A percentile compares a stretch with the other conserved stretches of the same genome.
Conservation (phyloP, 805 yeast species). For the Ogataea angusta region DNA sequence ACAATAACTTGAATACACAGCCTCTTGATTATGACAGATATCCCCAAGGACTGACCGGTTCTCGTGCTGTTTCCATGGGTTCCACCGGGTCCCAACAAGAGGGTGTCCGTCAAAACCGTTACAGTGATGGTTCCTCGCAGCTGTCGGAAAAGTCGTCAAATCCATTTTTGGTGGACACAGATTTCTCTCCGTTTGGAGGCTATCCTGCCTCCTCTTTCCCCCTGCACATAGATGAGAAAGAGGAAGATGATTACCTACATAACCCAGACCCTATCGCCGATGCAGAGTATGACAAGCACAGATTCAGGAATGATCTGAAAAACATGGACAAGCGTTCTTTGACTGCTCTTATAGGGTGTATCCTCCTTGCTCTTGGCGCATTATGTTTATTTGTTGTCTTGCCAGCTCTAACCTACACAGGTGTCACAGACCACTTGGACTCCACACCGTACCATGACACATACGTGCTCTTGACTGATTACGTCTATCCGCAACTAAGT, state of each 20-base stretch:
- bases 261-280: constrained; percentile 95
- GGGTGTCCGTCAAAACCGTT: constrained; percentile 14
- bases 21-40: constrained; percentile 64
- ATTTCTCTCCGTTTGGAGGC: constrained; percentile 92
- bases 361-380: constrained; percentile 57
- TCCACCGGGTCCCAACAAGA: constrained; percentile 36
- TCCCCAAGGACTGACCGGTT: constrained; percentile 55
- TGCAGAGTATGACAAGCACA: constrained; percentile 73
- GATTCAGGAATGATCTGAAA: constrained; percentile 63
- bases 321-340: constrained; percentile 60
- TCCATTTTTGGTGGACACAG: constrained; percentile 53
- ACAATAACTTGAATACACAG: constrained; percentile 19
- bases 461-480: constrained; percentile 49
- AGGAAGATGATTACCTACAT: constrained; percentile 90
- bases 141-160: constrained; percentile 26
- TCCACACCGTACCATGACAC: constrained; percentile 12
- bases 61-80: constrained; percentile 55
- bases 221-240: constrained; percentile 85
- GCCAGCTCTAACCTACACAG: constrained; percentile 84
- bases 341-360: constrained; percentile 60
- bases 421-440: constrained; percentile 40
- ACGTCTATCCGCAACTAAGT: constrained; percentile 52
- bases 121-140: constrained; percentile 20
- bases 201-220: constrained; percentile 94
- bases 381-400: constrained; percentile 68